Percentiles rank a stretch among this genome's conserved stretches.
Evolutionary conservation across 495 filamentous ascomycete genomes (phyloP).

Genomic region (Aspergillus mulundensis): DNA sequence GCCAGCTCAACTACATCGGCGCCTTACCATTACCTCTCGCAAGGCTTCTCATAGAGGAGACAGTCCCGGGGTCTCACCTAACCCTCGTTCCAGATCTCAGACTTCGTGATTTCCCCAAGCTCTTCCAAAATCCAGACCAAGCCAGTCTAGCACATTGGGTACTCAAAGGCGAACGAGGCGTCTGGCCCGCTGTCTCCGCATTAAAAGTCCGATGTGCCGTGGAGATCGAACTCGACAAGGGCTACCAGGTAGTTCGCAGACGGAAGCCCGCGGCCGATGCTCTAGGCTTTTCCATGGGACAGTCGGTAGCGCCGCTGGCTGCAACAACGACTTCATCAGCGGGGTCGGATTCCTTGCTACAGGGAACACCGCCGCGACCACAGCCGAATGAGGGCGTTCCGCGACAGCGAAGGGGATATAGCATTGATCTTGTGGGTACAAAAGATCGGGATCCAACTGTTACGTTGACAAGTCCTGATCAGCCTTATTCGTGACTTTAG

Average conservation of each 20-base stretch:
- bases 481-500: conserved; percentile 2
- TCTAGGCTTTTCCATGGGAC: not conserved
- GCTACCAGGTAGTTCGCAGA: conserved; percentile 74
- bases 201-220: conserved; percentile 80
- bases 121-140: conserved; percentile 76
- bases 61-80: conserved; percentile 72
- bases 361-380: not conserved
- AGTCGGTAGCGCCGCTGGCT: not conserved
- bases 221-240: conserved; percentile 79
- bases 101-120: conserved; percentile 62
- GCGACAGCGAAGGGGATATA: conserved; percentile 23
- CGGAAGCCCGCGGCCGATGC: conserved; percentile 42
- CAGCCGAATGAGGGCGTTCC: conserved; percentile 31
- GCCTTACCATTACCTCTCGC: conserved; percentile 65
- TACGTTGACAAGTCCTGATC: conserved; percentile 3
- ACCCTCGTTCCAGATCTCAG: conserved; percentile 80
- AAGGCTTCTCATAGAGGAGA: conserved; percentile 82
- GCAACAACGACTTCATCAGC: not conserved
- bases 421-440: conserved; percentile 11
- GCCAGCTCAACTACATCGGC: conserved; percentile 74
- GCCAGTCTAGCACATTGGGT: conserved; percentile 83
- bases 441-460: not conserved
- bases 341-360: conserved; percentile 1
- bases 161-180: conserved; percentile 73
- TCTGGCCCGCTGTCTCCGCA: conserved; percentile 88